Percentiles rank a stretch among this genome's conserved stretches.
phyloP scores from a whole-genome alignment of 2,329 filamentous ascomycete genomes.

The Cladosporium sp. region DNA sequence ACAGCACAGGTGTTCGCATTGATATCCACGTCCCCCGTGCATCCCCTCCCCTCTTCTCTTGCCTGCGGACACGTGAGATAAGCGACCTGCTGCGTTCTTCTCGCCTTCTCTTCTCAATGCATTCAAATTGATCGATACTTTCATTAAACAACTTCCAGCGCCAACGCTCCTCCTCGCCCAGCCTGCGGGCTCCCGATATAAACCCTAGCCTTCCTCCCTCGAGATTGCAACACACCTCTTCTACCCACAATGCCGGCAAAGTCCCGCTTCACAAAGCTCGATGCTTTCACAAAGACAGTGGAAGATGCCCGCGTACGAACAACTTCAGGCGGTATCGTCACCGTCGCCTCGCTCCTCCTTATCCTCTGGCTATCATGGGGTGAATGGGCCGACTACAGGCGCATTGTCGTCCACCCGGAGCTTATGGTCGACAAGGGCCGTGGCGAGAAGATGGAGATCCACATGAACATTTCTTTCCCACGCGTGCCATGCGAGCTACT shows the following conservation, averaged over 20 bases:
- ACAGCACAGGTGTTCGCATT: constrained; percentile 1
- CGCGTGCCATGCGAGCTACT: constrained; percentile 90
- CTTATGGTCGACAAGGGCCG: constrained; percentile 93
- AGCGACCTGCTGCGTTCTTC: neutral
- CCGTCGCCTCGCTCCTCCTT: constrained; percentile 76
- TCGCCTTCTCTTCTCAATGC: neutral
- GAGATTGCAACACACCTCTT: neutral
- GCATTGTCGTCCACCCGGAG: constrained; percentile 82
- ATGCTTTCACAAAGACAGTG: constrained; percentile 98
- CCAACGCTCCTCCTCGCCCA: neutral
- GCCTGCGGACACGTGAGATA: neutral
- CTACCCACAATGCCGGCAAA: constrained; percentile 68
- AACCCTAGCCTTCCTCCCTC: neutral
- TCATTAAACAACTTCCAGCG: neutral
- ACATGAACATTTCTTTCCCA: constrained; percentile 95
- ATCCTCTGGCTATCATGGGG: constrained; percentile 87
- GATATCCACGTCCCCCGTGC: neutral
- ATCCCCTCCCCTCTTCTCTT: neutral
- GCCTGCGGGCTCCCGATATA: constrained; percentile 4
- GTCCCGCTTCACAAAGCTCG: constrained; percentile 91
- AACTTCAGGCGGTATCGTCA: constrained; percentile 37
- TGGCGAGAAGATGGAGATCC: constrained; percentile 99
- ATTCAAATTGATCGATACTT: constrained; percentile 1
- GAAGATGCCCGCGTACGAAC: constrained; percentile 88
- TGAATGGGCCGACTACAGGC: constrained; percentile 92